Evolutionary conservation across 176 grass and related monocot genomes (phyloP).

Genomic region (Elymus sibiricus): DNA sequence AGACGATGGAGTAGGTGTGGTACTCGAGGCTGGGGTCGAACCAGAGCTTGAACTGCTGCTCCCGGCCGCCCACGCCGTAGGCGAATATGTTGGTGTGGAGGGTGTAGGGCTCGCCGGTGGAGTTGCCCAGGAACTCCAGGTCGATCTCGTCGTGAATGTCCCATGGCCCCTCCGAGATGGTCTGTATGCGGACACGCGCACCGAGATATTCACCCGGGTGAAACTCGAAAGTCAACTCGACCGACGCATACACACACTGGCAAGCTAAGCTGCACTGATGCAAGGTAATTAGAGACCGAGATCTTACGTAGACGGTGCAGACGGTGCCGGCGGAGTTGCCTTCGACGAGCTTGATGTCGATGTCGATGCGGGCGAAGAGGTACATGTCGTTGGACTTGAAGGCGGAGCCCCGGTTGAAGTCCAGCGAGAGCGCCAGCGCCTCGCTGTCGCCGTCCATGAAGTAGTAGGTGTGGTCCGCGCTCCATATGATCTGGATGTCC

Average conservation of each 20-base stretch:
- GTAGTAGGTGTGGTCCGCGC: slow-evolving; percentile 30
- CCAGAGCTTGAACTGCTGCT: slow-evolving; percentile 68
- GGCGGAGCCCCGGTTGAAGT: slow-evolving; percentile 30
- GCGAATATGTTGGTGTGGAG: slow-evolving; percentile 81
- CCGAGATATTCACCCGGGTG: not conserved
- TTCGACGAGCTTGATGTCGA: slow-evolving; percentile 65
- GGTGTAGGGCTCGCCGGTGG: slow-evolving; percentile 51
- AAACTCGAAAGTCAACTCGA: slow-evolving; percentile 27
- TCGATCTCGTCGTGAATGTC: slow-evolving; percentile 68
- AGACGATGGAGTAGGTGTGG: slow-evolving; percentile 81
- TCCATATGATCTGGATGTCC: slow-evolving; percentile 19
- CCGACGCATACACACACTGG: too few species aligned
- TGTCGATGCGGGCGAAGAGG: slow-evolving; percentile 46
- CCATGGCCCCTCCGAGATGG: slow-evolving; percentile 43
- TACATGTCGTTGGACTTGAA: slow-evolving; percentile 48
- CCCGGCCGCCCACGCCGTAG: slow-evolving; percentile 47
- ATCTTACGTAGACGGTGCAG: slow-evolving; percentile 63
- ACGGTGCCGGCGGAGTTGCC: slow-evolving; percentile 76
- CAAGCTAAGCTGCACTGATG: too few species aligned
- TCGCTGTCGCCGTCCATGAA: slow-evolving; percentile 27
- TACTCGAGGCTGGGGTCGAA: slow-evolving; percentile 61
- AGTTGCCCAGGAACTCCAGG: slow-evolving; percentile 77
- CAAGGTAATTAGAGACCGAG: too few species aligned
- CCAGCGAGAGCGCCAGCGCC: slow-evolving; percentile 36
- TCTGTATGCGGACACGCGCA: slow-evolving; percentile 29